phyloP scores from a whole-genome alignment of 2,329 filamentous ascomycete species.

The Fusarium chuoi region DNA sequence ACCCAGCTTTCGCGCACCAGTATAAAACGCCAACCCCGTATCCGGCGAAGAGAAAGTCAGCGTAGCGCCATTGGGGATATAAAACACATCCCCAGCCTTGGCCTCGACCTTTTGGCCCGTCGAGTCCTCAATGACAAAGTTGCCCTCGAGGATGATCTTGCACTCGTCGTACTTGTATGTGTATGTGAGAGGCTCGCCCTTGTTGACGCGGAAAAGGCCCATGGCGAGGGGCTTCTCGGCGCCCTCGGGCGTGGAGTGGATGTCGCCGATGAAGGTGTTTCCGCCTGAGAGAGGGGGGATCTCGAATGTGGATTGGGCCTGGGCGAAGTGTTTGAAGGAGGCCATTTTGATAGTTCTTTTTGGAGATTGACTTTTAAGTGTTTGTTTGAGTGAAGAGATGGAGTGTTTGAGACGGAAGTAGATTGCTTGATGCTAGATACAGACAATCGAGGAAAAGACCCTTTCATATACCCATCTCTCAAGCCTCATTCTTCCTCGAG shows the following conservation, averaged over 20 bases:
- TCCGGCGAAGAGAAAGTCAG: conserved; percentile 73
- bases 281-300: conserved; percentile 74
- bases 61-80: conserved; percentile 72
- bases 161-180: conserved; percentile 78
- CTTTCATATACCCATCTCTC: conserved; percentile 24
- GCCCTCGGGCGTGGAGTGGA: conserved; percentile 66
- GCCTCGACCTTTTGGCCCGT: conserved; percentile 69
- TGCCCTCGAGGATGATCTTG: conserved; percentile 77
- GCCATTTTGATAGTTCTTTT: conserved; percentile 45
- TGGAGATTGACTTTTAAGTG: neutral
- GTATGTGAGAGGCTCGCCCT: conserved; percentile 74
- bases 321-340: conserved; percentile 62
- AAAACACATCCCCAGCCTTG: conserved; percentile 72
- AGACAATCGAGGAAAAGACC: neutral
- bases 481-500: neutral
- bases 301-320: conserved; percentile 69
- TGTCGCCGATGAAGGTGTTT: conserved; percentile 74
- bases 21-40: conserved; percentile 70
- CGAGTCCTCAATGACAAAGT: conserved; percentile 72
- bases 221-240: conserved; percentile 68
- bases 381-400: neutral
- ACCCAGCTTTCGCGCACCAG: conserved; percentile 53
- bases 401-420: neutral
- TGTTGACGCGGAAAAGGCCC: conserved; percentile 75
- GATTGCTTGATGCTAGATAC: neutral